Percentiles rank a stretch among this genome's conserved stretches.
phyloP scores from a whole-genome alignment of 805 yeast species.

The Sporopachydermia lactativora region DNA sequence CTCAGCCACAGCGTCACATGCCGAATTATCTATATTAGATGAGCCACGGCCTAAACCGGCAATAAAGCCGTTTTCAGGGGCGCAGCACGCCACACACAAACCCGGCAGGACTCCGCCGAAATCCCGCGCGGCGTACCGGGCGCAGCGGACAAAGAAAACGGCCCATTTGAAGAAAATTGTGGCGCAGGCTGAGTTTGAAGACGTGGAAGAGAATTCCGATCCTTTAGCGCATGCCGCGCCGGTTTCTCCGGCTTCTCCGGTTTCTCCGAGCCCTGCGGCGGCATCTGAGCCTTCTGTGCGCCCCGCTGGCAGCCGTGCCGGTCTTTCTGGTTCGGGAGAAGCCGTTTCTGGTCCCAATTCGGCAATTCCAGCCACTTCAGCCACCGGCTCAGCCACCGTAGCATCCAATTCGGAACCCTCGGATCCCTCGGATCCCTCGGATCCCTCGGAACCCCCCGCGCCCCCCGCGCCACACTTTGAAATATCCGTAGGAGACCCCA shows the following conservation, averaged over 20 bases:
- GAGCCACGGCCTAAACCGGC: background rate
- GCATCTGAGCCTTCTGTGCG: background rate
- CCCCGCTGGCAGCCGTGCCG: background rate
- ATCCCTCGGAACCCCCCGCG: background rate
- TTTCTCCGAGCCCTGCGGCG: background rate
- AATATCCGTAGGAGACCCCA: slow-evolving; percentile 78
- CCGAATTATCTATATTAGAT: background rate
- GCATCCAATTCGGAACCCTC: background rate
- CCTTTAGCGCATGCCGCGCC: background rate
- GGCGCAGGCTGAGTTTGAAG: background rate
- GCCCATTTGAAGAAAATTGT: background rate
- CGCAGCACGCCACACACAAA: background rate
- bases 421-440: too few relatives aligned
- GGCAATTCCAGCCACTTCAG: background rate
- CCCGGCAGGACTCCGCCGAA: background rate
- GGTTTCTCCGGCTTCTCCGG: background rate
- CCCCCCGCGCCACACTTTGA: slow-evolving; percentile 23
- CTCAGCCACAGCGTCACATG: background rate
- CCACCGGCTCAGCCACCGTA: background rate
- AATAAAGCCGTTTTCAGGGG: background rate
- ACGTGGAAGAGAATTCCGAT: background rate
- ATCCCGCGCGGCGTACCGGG: background rate
- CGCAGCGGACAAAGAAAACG: background rate
- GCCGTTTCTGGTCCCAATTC: background rate
- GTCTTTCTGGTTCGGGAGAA: background rate